These are phyloP conservation scores for Sungouiozyma intestinalis DNA, from an alignment of 805 yeast species.

Conservation along the genomic window DNA sequence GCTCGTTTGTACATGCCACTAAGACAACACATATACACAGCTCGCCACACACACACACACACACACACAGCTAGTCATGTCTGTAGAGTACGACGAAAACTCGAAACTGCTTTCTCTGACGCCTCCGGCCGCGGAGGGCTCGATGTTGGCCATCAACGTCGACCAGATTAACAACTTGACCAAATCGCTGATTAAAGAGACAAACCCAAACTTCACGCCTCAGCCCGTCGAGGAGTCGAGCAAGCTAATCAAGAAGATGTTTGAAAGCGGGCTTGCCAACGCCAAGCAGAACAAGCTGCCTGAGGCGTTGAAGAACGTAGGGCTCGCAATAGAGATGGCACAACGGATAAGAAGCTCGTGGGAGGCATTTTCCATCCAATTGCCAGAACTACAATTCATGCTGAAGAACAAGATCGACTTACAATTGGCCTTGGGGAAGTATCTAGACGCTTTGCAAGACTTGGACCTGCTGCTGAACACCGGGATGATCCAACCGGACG, in stretches of 20 bases:
- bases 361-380: slow-evolving; percentile 62
- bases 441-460: slow-evolving; percentile 54
- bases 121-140: slow-evolving; percentile 8
- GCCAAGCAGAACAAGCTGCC: slow-evolving; percentile 44
- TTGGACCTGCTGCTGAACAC: slow-evolving; percentile 54
- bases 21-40: neutral
- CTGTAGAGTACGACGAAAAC: slow-evolving; percentile 19
- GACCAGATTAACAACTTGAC: slow-evolving; percentile 29
- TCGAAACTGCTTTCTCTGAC: slow-evolving; percentile 12
- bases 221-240: slow-evolving; percentile 45
- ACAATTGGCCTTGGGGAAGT: slow-evolving; percentile 42
- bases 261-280: slow-evolving; percentile 47
- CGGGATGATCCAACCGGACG: slow-evolving; percentile 53
- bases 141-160: slow-evolving; percentile 16
- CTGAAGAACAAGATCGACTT: slow-evolving; percentile 67
- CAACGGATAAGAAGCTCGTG: slow-evolving; percentile 53
- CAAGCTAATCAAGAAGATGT: slow-evolving; percentile 48
- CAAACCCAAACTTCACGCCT: slow-evolving; percentile 44
- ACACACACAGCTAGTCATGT: slow-evolving; percentile 1
- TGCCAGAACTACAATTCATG: slow-evolving; percentile 57
- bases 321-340: slow-evolving; percentile 59
- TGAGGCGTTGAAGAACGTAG: slow-evolving; percentile 55
- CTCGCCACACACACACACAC: neutral
- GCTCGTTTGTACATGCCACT: neutral
- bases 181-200: slow-evolving; percentile 24